A percentile compares a stretch with the other conserved stretches of the same genome.
Evolutionary conservation across 345 rosid genomes (phyloP).

Genomic region (Microcos paniculata): DNA sequence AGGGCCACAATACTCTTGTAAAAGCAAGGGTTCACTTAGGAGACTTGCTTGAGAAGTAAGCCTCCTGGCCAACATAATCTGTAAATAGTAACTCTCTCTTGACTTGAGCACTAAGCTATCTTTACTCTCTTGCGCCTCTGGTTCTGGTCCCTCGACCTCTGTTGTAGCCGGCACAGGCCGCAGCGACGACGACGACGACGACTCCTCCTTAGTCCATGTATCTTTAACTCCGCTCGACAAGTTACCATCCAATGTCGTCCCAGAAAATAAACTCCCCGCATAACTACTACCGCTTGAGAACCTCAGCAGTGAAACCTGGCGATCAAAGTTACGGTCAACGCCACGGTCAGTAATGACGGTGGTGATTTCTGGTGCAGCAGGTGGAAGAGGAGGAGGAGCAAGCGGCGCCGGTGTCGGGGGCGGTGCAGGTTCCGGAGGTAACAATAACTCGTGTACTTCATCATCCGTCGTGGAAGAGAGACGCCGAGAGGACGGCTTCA

Average conservation of each 20-base stretch:
- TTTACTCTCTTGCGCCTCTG: slow-evolving; percentile 32
- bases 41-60: slow-evolving; percentile 65
- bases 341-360: slow-evolving; percentile 31
- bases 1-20: slow-evolving; percentile 28
- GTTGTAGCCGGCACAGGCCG: slow-evolving; percentile 29
- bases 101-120: slow-evolving; percentile 41
- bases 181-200: slow-evolving; percentile 33
- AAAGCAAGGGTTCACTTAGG: slow-evolving; percentile 36
- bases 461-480: slow-evolving; percentile 50
- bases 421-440: slow-evolving; percentile 34
- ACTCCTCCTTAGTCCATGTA: slow-evolving; percentile 18
- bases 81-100: slow-evolving; percentile 67
- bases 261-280: slow-evolving; percentile 82
- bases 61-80: slow-evolving; percentile 74
- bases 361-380: slow-evolving; percentile 19
- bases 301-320: slow-evolving; percentile 68
- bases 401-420: slow-evolving; percentile 17
- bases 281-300: slow-evolving; percentile 84
- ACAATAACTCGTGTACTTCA: slow-evolving; percentile 43
- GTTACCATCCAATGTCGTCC: slow-evolving; percentile 67
- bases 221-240: slow-evolving; percentile 58
- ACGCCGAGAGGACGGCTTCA: slow-evolving; percentile 34
- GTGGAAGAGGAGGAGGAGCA: not conserved
- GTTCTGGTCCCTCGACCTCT: slow-evolving; percentile 40
- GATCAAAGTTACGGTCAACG: slow-evolving; percentile 55